Conservation (phyloP, 768 basidiomycete species). For the Lactarius trivialis region DNA sequence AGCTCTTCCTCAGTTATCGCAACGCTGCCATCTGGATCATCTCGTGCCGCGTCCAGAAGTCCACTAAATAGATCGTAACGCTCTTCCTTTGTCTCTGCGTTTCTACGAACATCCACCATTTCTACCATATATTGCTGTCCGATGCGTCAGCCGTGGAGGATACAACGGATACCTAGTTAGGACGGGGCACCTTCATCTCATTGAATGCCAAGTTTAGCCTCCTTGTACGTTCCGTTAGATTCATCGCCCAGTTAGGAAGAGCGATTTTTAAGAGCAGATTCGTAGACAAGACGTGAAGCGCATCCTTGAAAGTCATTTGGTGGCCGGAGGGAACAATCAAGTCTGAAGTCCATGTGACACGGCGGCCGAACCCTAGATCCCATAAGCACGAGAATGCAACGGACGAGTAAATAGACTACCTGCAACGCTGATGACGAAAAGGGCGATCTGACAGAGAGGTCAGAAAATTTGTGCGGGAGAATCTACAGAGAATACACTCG, state of each 20-base stretch:
- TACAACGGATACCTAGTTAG: background rate
- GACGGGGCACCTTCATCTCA: conserved; percentile 36
- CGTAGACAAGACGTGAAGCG: conserved; percentile 39
- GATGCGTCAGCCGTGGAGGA: background rate
- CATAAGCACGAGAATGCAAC: background rate
- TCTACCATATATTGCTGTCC: conserved; percentile 27
- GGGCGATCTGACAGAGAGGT: conserved; percentile 37
- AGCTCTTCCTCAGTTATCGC: conserved; percentile 25
- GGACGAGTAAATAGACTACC: conserved; percentile 20
- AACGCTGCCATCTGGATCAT: conserved; percentile 13
- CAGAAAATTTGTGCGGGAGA: background rate
- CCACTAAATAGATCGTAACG: conserved; percentile 27
- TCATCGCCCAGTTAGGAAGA: conserved; percentile 37
- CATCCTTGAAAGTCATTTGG: conserved; percentile 42
- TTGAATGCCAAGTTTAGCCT: conserved; percentile 34
- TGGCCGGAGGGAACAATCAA: conserved; percentile 38
- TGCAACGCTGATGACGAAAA: conserved; percentile 50
- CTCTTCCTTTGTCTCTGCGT: conserved; percentile 19
- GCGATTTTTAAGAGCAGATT: conserved; percentile 35
- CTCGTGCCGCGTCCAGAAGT: conserved; percentile 23
- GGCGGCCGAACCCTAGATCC: conserved; percentile 39
- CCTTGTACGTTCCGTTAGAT: conserved; percentile 31
- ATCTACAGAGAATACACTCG: too few relatives aligned
- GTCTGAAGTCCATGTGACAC: conserved; percentile 44
- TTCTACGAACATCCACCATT: conserved; percentile 24